A percentile compares a stretch with the other conserved stretches of the same genome.
These are phyloP conservation scores for Elongisporangium senticosum DNA, from an alignment of 352 stramenopile species.

Conservation along the genomic window DNA sequence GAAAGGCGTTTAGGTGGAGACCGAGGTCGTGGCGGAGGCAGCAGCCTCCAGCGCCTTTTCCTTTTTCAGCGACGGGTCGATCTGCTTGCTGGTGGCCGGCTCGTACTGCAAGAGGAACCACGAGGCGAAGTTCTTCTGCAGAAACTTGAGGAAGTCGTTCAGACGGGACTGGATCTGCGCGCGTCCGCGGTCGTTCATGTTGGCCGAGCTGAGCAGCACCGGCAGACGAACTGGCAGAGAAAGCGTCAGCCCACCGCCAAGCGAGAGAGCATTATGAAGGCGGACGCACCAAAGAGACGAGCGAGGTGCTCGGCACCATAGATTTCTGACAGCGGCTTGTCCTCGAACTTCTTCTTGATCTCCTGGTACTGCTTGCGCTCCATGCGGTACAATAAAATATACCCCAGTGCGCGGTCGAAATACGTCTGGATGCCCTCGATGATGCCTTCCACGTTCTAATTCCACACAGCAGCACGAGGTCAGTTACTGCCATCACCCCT, in stretches of 20 bases:
- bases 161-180: conserved; percentile 62
- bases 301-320: conserved; percentile 91
- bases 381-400: conserved; percentile 88
- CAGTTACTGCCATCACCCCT: neutral
- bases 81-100: conserved; percentile 40
- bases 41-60: neutral
- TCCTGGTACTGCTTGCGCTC: conserved; percentile 88
- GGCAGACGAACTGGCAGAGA: conserved; percentile 65
- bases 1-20: neutral
- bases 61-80: conserved; percentile 15
- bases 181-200: conserved; percentile 49
- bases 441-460: conserved; percentile 68
- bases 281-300: conserved; percentile 78
- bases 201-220: conserved; percentile 57
- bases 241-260: neutral
- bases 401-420: conserved; percentile 86
- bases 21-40: neutral
- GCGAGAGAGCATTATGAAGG: neutral
- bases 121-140: conserved; percentile 69
- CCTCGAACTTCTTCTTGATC: conserved; percentile 50
- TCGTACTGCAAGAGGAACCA: conserved; percentile 73
- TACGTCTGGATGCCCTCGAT: conserved; percentile 85
- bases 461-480: neutral
- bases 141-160: conserved; percentile 82
- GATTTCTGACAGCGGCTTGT: conserved; percentile 77